These are phyloP conservation scores for Talaromyces amestolkiae DNA, from an alignment of 2,329 filamentous ascomycete species.

Conservation along the genomic window DNA sequence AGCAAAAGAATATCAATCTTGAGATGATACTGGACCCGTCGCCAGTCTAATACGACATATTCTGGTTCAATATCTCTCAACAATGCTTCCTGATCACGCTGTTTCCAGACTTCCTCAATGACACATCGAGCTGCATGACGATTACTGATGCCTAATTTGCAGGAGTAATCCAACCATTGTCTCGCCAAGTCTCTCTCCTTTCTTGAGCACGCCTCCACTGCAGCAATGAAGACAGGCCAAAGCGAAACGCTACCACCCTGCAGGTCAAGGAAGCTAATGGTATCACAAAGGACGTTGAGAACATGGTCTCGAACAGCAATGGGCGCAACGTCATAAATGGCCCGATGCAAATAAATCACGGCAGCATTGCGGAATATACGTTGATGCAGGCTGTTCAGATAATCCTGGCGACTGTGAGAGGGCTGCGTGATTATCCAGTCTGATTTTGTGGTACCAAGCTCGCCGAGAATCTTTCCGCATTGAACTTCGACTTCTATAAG, in stretches of 20 bases:
- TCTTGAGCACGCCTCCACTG: background rate
- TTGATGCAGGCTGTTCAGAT: too few species aligned
- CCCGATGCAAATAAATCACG: background rate
- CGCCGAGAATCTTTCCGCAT: background rate
- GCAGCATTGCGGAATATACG: too few species aligned
- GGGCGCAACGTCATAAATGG: background rate
- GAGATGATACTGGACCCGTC: too few species aligned
- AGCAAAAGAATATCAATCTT: too few species aligned
- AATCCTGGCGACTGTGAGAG: too few species aligned
- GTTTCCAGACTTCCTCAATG: background rate
- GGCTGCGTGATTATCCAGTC: too few species aligned
- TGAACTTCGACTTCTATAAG: background rate
- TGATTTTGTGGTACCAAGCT: background rate
- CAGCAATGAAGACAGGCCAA: slow-evolving; percentile 2
- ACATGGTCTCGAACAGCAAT: too few species aligned
- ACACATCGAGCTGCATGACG: background rate
- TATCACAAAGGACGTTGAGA: background rate
- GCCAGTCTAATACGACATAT: background rate
- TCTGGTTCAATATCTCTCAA: background rate
- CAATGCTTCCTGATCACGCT: background rate
- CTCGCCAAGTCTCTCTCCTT: background rate
- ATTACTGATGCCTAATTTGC: background rate
- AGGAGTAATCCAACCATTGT: background rate
- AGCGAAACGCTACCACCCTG: background rate
- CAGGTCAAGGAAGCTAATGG: background rate